A percentile compares a stretch with the other conserved stretches of the same genome.
phyloP scores from a whole-genome alignment of 495 filamentous ascomycete genomes.

The Penicillium taxi region DNA sequence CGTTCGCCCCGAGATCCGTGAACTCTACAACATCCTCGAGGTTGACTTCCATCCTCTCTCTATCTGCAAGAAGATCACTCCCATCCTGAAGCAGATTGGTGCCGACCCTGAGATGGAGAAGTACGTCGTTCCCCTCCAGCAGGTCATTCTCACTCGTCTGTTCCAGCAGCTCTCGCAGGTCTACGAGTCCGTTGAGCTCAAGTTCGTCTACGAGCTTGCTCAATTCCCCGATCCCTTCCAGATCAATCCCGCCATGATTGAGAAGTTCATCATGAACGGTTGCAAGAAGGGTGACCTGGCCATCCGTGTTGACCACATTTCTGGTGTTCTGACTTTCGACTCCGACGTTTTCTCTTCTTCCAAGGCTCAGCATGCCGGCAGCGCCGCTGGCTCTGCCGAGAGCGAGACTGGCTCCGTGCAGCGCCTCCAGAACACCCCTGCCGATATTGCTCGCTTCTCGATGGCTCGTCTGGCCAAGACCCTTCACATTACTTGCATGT shows the following conservation, averaged over 20 bases:
- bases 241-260: slow-evolving; percentile 81
- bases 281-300: slow-evolving; percentile 99
- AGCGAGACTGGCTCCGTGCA: slow-evolving; percentile 78
- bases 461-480: slow-evolving; percentile 85
- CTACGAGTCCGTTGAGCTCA: slow-evolving; percentile 94
- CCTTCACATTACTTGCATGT: slow-evolving; percentile 85
- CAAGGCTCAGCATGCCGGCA: slow-evolving; percentile 83
- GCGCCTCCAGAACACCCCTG: slow-evolving; percentile 91
- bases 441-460: slow-evolving; percentile 94
- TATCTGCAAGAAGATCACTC: slow-evolving; percentile 98
- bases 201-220: slow-evolving; percentile 87
- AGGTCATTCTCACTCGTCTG: slow-evolving; percentile 94
- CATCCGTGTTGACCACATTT: slow-evolving; percentile 91
- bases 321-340: slow-evolving; percentile 91
- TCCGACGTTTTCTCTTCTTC: slow-evolving; percentile 96
- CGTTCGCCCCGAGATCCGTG: slow-evolving; percentile 85
- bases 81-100: slow-evolving; percentile 89
- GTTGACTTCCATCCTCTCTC: slow-evolving; percentile 98
- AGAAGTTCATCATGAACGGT: slow-evolving; percentile 99
- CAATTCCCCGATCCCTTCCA: slow-evolving; percentile 97
- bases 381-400: slow-evolving; percentile 81
- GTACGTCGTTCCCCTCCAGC: slow-evolving; percentile 88
- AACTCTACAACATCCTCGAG: slow-evolving; percentile 96
- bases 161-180: slow-evolving; percentile 99
- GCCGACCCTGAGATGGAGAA: slow-evolving; percentile 93